Base-by-base conservation (phyloP, 371 early-diverging fungal species). In the Blastocladiella emersonii region DNA sequence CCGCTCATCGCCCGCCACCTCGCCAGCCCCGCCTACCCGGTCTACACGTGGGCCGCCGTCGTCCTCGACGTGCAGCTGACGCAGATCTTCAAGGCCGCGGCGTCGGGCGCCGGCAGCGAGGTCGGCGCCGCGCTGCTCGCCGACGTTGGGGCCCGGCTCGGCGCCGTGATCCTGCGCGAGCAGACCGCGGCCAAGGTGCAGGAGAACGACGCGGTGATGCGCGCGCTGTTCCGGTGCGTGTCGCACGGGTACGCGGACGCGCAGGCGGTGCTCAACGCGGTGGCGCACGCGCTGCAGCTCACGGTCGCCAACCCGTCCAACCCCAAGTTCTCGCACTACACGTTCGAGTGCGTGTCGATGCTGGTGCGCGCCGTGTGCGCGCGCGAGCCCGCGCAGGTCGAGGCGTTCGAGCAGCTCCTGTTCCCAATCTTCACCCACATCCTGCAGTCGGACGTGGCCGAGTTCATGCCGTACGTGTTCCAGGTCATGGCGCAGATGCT, bases 261-360 rank as follows among this genome's bases (percentile, higher is more conserved):
- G 21, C 79, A 80, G 34, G 80, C 83, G 3, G 77, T 91, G 41
- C 78, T 95, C 68, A 74, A 65, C 56, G 81, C 86, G 51, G 70
- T 95, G 65, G 87, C 85, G 1, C 72, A 70, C 30, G 85, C 95
- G 43, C 74, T 96, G 61, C 78, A 78, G n/a, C 74, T 84, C 44
- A 88, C 96, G n/a, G 85, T 88, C 73, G 79, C 79, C 64, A 98
- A 98, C 69, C 98, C 98, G 19, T 88, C 89, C 73, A 96, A 98
- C 74, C 97, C 98, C 5, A 85, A 84, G 59, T 98, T 96, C 86
- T 95, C 90, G 72, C 97, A 98, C 72, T 96, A 84, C 72, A 73
- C 89, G 34, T 98, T 96, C 72, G 98, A 98, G 72, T 80, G 91
- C 25, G 80, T 98, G 60, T 91, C 89, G 25, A 85, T 90, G 10